Conservation (phyloP, 495 filamentous ascomycete species). For the Penicillium canescens region DNA sequence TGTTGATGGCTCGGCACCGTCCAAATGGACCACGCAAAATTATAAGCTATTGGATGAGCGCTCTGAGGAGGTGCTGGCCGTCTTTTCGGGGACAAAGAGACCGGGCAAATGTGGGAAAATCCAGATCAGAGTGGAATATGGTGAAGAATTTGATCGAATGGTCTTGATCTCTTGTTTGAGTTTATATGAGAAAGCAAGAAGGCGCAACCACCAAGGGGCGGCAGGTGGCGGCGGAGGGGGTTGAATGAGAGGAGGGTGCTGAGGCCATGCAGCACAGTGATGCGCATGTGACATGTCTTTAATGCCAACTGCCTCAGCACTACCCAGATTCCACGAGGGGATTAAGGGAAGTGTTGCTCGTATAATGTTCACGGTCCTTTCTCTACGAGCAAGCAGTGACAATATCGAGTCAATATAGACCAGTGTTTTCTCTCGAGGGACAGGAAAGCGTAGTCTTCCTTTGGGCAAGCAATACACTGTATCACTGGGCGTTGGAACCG, state of each 20-base stretch:
- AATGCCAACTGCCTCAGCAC: no score
- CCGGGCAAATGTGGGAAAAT: slow-evolving; percentile 18
- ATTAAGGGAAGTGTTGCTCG: neutral
- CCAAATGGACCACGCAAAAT: slow-evolving; percentile 12
- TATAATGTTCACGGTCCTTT: no score
- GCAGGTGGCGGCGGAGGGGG: slow-evolving; percentile 16
- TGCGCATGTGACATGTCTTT: no score
- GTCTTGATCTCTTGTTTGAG: slow-evolving; percentile 22
- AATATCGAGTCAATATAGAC: neutral
- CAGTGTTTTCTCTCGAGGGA: neutral
- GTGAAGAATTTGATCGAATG: slow-evolving; percentile 25
- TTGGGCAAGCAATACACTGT: neutral
- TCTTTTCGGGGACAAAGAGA: slow-evolving; percentile 15
- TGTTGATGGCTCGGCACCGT: slow-evolving; percentile 7
- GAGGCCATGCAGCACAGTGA: no score
- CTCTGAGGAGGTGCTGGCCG: slow-evolving; percentile 16
- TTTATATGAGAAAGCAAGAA: slow-evolving; percentile 19
- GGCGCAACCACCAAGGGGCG: slow-evolving; percentile 9
- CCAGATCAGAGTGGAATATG: slow-evolving; percentile 25
- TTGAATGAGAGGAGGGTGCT: neutral
- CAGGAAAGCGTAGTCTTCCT: neutral
- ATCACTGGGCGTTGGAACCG: neutral
- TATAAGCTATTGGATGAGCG: slow-evolving; percentile 25
- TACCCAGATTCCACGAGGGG: no score
- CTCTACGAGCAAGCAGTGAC: no score